Evolutionary conservation across 2,329 filamentous ascomycete species (phyloP), one percentile per base, ranked within the genome.

Genomic region (Paraphoma sp.): DNA sequence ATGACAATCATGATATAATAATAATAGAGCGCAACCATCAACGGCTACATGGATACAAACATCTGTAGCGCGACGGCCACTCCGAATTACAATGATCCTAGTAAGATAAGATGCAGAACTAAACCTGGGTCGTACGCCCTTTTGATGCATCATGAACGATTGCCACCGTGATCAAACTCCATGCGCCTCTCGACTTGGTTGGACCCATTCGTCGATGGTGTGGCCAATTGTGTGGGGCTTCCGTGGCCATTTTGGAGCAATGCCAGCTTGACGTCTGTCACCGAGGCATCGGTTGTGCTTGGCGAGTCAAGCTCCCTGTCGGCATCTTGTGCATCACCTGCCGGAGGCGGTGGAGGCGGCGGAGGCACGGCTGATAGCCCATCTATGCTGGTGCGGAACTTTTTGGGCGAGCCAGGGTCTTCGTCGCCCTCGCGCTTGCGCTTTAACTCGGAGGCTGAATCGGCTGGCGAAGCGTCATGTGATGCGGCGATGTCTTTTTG

Each of bases 221-320:
- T 83, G 4, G 80, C 80, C 18, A 80, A 76, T 59, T 82, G 80
- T 63, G 73, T 73, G 9, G 78, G 76, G 51, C 76, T 78, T 17
- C 50, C 45, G 23, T 65, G 48, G 4, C 55, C 60, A 18, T 58
- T 62, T 16, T 49, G 44, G n/a, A 55, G 52, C 2, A 62, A 8
- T 1, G 53, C 31, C 5, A 48, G 5, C 36, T 63, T 67, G 11
- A 30, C 53, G 12, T 59, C 52, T 5, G 45, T 5, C 16, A 29
- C 48, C 56, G 43, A 64, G 11, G 17, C 9, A 43, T 12, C 28
- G n/a, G 17, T 12, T 17, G 33, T 45, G 16, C 47, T 10, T 11
- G 49, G 23, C 4, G 52, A 48, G 16, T 59, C 64, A 28, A 23
- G 38, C 18, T 77, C 66, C 4, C 69, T 67, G 8, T 72, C 70